Evolutionary conservation across 768 basidiomycete genomes (phyloP).

Genomic region (Suillus ampliporus): DNA sequence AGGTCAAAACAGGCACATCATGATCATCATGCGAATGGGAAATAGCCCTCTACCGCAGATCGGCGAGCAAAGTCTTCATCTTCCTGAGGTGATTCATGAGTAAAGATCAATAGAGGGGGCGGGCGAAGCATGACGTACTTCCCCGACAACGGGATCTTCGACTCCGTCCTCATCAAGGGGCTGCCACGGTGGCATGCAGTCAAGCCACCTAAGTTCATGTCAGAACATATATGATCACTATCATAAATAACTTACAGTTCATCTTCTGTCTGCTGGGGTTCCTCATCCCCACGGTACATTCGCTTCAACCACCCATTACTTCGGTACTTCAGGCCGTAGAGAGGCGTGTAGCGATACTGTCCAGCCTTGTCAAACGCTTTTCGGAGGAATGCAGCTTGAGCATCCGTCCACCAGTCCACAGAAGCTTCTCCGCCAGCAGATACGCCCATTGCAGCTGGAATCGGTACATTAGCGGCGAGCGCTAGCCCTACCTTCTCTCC

Average conservation of each 20-base stretch:
- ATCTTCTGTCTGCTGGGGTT: slow-evolving; percentile 13
- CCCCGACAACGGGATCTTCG: slow-evolving; percentile 19
- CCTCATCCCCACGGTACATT: slow-evolving; percentile 18
- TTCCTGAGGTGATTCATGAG: neutral
- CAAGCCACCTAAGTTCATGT: slow-evolving; percentile 27
- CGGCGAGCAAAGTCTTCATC: neutral
- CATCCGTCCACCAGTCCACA: slow-evolving; percentile 29
- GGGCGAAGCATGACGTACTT: neutral
- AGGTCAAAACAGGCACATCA: neutral
- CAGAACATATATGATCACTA: neutral
- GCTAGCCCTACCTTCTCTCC: slow-evolving; percentile 33
- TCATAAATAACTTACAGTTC: slow-evolving; percentile 22
- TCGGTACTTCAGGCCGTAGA: slow-evolving; percentile 29
- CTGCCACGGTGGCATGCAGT: slow-evolving; percentile 24
- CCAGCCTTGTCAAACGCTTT: slow-evolving; percentile 27
- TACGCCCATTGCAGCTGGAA: slow-evolving; percentile 14
- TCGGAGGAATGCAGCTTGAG: slow-evolving; percentile 27
- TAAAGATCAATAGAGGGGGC: neutral
- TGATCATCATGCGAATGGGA: neutral
- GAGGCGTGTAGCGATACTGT: slow-evolving; percentile 31
- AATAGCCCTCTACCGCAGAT: neutral
- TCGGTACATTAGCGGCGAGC: slow-evolving; percentile 20
- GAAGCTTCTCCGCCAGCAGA: slow-evolving; percentile 18
- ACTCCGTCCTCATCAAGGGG: slow-evolving; percentile 33
- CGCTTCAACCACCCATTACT: neutral